Evolutionary conservation across 345 rosid species (phyloP).

Genomic region (Limnanthes douglasii): DNA sequence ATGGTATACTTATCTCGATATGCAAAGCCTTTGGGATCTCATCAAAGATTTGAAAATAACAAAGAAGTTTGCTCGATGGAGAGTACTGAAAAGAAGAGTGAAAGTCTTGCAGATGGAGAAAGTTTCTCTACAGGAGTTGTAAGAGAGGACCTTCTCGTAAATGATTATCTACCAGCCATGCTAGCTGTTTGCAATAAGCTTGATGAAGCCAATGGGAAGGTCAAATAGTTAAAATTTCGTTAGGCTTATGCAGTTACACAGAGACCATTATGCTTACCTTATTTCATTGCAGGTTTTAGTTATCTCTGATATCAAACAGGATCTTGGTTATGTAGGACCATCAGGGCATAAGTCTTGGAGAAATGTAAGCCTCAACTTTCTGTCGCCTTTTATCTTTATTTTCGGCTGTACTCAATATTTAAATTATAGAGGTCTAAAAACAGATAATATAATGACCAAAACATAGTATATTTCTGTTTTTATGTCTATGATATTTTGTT

Average conservation of each 20-base stretch:
- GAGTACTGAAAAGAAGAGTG: constrained; percentile 17
- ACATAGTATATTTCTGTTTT: background rate
- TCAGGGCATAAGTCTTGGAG: constrained; percentile 76
- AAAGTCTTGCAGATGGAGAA: constrained; percentile 18
- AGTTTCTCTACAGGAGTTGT: constrained; percentile 17
- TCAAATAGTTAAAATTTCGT: constrained; percentile 14
- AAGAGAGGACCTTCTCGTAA: constrained; percentile 46
- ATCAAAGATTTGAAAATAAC: constrained; percentile 59
- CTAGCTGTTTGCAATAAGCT: constrained; percentile 69
- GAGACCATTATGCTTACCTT: constrained; percentile 18
- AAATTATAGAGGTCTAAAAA: constrained; percentile 2
- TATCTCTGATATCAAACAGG: constrained; percentile 70
- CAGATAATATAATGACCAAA: too few species aligned
- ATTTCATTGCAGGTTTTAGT: constrained; percentile 57
- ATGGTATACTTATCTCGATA: constrained; percentile 57
- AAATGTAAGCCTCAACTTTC: constrained; percentile 27
- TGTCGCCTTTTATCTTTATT: constrained; percentile 5
- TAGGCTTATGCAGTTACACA: constrained; percentile 6
- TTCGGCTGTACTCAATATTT: background rate
- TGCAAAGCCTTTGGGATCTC: constrained; percentile 62
- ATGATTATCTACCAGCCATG: constrained; percentile 80
- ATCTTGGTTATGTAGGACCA: constrained; percentile 62
- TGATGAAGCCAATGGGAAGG: constrained; percentile 68
- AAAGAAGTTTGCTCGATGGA: constrained; percentile 28
- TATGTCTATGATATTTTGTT: background rate